Evolutionary conservation across 116 monocot genomes (phyloP), one percentile per base, ranked within the genome.

Genomic region (Zostera marina): DNA sequence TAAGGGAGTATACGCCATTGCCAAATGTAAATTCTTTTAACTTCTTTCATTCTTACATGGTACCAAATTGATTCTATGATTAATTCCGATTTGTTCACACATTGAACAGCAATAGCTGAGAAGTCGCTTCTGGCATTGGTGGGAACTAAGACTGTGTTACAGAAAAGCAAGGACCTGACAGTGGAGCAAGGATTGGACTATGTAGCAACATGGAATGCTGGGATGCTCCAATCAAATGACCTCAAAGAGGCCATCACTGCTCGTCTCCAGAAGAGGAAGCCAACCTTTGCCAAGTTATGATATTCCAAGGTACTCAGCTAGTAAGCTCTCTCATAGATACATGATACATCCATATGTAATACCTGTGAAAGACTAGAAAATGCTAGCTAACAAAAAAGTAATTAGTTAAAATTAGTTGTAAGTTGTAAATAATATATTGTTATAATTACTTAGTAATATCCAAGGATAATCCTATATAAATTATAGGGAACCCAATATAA

Each of bases 171-270:
- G 41, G 88, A 85, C 53, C 52, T 77, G 56, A 88, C 68, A 8
- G 75, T 88, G 66, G 85, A 81, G 42, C 70, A 79, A 52, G 88
- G 85, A 2, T 51, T 94, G 47, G 88, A 94, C 20, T 77, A 88
- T 58, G 79, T 88, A 6, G 94, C 94, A 14, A 88, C 94, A 8
- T 94, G 94, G 94, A 94, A 94, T 65, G 42, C 90, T 0, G 65
- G 73, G 0, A 73, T 94, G 82, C 65, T 88, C 4, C 66, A 64
- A 59, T 85, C 84, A 0, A 58, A 48, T 51, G 94, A 94, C 61
- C 67, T 94, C 25, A 66, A 71, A 26, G 94, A 88, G 75, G 85
- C 94, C 10, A 73, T 82, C 3, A 4, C 47, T 5, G 85, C 94
- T 24, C 55, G 59, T 43, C 20, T 74, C 9, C 68, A 82, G 66